Base-by-base conservation (phyloP, 345 rosid genomes). In the Alliaria petiolata region DNA sequence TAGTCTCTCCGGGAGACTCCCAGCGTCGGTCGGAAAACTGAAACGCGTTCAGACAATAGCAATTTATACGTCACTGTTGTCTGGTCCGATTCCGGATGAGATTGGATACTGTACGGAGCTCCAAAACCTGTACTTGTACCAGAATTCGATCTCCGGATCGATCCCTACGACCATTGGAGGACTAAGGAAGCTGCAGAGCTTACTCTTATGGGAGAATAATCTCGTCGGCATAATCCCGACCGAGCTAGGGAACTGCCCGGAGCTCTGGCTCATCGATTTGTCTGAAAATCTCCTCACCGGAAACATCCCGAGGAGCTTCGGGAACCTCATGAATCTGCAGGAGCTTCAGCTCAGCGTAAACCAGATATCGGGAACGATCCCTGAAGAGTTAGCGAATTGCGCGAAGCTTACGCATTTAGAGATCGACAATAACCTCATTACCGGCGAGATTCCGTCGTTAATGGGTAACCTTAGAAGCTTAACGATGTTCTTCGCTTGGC, bases 251-350 rank as follows among this genome's bases (percentile, higher is more conserved):
- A 84, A 77, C 78, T 93, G 97, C 81, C 68, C 57, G 7, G 75
- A 79, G 5, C 76, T 93, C 64, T 53, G 42, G 51, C 85, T 88
- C 65, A 77, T 93, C 17, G 97, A 93, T 60, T 60, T 77, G 8
- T 90, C 98, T 1, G 85, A 84, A 83, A 93, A 93, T 63, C 82
- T 87, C 7, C 68, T 93, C 12, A 85, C 93, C 0, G 98, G 98
- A 20, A 80, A 78, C 69, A 87, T 93, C 57, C 98, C 98, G 2
- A 62, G 31, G 33, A 74, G 89, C 11, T 67, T 93, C 0, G 90
- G 97, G 19, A 90, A 83, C 26, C 78, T 93, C 16, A 72, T 74
- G 8, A 62, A 68, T 15, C 86, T 93, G 0, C 81, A 80, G 45
- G 88, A 90, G 70, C 86, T 93, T 58, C 97, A 90, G 61, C 82